phyloP scores from a whole-genome alignment of 441 rosid genomes.

The Adansonia grandidieri region DNA sequence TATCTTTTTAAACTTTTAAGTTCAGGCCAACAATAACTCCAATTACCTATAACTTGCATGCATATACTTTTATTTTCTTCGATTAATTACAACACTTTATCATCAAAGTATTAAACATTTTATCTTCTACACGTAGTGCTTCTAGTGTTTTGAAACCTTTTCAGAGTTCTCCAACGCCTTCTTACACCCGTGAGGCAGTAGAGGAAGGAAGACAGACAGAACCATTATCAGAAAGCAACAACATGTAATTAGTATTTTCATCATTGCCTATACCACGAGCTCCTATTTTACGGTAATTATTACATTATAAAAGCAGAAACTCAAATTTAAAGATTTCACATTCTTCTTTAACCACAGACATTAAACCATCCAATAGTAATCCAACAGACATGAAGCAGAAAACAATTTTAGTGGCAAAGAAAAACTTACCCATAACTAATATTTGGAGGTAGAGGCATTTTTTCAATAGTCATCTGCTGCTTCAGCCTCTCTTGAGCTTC shows the following conservation, averaged over 20 bases:
- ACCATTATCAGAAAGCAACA: background rate
- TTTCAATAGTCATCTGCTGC: conserved; percentile 63
- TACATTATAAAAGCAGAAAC: conserved; percentile 14
- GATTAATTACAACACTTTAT: background rate
- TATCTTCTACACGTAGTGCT: background rate
- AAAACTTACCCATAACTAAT: conserved; percentile 66
- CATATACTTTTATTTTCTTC: background rate
- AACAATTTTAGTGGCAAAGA: background rate
- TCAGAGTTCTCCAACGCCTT: background rate
- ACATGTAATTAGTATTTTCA: background rate
- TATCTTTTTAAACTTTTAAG: background rate
- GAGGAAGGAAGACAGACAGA: conserved; percentile 6
- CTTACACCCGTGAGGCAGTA: background rate
- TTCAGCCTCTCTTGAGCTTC: conserved; percentile 78
- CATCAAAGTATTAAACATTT: background rate
- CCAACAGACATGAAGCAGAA: conserved; percentile 1
- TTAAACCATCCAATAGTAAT: conserved; percentile 2
- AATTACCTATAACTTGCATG: conserved; percentile 7
- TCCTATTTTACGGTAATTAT: conserved; percentile 7
- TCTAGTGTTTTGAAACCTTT: background rate
- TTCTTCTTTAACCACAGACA: background rate
- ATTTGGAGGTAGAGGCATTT: conserved; percentile 62
- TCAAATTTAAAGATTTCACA: background rate
- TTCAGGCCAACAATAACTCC: background rate
- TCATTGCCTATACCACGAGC: background rate